These are phyloP conservation scores for Rhodotorula sp. DNA, from an alignment of 1,284 basidiomycete species.

Conservation along the genomic window DNA sequence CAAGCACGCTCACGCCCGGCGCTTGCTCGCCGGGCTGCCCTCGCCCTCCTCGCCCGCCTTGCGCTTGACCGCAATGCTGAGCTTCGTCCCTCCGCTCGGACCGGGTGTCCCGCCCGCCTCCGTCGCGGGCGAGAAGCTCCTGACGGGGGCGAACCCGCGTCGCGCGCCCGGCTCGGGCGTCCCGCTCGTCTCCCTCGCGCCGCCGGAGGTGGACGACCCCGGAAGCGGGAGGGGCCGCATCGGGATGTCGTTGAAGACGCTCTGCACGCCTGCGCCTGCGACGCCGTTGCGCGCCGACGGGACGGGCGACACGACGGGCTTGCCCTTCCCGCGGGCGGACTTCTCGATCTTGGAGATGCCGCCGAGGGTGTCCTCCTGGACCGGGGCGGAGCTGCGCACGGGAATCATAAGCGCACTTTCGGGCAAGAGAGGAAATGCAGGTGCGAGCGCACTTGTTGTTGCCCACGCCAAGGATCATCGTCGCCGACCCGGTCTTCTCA, in stretches of 20 bases:
- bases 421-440: too few relatives aligned
- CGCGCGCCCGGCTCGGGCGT: constrained; percentile 22
- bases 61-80: constrained; percentile 37
- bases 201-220: not conserved
- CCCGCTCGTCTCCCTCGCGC: constrained; percentile 13
- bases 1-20: constrained; percentile 11
- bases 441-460: constrained; percentile 70
- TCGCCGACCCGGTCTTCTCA: constrained; percentile 87
- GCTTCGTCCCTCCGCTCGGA: constrained; percentile 7
- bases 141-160: constrained; percentile 34
- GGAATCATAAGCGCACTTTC: too few relatives aligned
- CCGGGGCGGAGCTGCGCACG: constrained; percentile 34
- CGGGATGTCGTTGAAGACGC: constrained; percentile 35
- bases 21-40: constrained; percentile 31
- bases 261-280: not conserved
- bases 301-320: constrained; percentile 14
- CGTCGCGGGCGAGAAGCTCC: constrained; percentile 26
- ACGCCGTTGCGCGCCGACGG: not conserved
- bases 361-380: constrained; percentile 30
- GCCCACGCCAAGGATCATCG: constrained; percentile 89
- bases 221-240: constrained; percentile 39
- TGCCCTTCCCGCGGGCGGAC: constrained; percentile 38
- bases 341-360: constrained; percentile 20
- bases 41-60: constrained; percentile 31
- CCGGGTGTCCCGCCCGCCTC: not conserved